Percentiles rank a stretch among this genome's conserved stretches.
Evolutionary conservation across 495 filamentous ascomycete species (phyloP).

Genomic region (Rusavskia elegans): DNA sequence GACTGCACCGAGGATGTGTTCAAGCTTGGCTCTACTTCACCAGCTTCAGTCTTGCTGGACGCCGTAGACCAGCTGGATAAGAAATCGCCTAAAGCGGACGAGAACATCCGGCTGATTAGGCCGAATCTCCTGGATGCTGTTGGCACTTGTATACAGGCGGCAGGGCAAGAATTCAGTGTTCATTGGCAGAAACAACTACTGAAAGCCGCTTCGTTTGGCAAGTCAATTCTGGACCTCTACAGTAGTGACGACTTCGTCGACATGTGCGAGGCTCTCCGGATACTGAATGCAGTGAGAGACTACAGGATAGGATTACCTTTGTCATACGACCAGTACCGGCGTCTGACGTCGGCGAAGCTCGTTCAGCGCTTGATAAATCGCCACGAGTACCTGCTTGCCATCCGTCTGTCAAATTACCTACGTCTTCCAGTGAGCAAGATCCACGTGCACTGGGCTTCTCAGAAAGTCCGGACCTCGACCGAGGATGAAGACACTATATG

Average conservation of each 20-base stretch:
- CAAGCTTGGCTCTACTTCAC: conserved; percentile 66
- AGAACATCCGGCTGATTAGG: conserved; percentile 87
- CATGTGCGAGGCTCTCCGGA: conserved; percentile 87
- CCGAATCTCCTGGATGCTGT: conserved; percentile 79
- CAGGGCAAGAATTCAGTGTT: conserved; percentile 75
- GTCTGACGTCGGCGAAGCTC: conserved; percentile 74
- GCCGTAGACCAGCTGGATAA: conserved; percentile 83
- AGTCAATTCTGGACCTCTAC: conserved; percentile 91
- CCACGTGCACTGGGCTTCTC: conserved; percentile 90
- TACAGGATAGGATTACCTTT: conserved; percentile 81
- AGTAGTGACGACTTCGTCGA: conserved; percentile 97
- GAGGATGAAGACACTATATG: conserved; percentile 83
- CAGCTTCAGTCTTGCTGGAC: conserved; percentile 81
- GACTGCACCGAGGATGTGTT: conserved; percentile 82
- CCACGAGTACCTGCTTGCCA: conserved; percentile 79
- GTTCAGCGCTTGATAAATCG: conserved; percentile 74
- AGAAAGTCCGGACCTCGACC: conserved; percentile 75
- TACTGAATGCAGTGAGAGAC: conserved; percentile 80
- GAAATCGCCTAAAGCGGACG: conserved; percentile 91
- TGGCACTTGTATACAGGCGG: conserved; percentile 77
- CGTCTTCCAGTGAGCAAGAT: conserved; percentile 76
- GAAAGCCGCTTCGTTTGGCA: conserved; percentile 91
- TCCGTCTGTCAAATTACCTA: conserved; percentile 78
- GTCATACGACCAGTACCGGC: conserved; percentile 83
- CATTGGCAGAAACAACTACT: conserved; percentile 92